These are phyloP conservation scores for Akanthomyces dipterigenus DNA, from an alignment of 2,329 filamentous ascomycete species.

Conservation along the genomic window DNA sequence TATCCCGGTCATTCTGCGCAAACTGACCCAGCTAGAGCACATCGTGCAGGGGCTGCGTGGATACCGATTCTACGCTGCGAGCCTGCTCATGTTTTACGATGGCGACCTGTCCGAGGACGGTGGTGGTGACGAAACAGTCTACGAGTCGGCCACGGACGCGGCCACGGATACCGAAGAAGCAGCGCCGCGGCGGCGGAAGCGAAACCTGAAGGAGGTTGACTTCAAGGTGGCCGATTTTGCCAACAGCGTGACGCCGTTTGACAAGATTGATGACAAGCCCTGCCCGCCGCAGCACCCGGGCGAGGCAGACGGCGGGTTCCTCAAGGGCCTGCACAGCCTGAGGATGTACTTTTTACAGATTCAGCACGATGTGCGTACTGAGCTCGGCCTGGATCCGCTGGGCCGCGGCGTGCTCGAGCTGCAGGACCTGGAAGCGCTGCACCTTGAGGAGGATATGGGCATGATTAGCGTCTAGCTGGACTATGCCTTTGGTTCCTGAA, in stretches of 20 bases:
- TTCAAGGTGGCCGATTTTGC: conserved; percentile 98
- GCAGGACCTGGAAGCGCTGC: conserved; percentile 19
- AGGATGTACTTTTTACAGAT: conserved; percentile 82
- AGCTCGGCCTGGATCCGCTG: conserved; percentile 41
- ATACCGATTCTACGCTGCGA: conserved; percentile 93
- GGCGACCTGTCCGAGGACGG: conserved; percentile 57
- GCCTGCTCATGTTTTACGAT: conserved; percentile 92
- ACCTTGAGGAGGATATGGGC: conserved; percentile 26
- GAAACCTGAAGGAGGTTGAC: conserved; percentile 61
- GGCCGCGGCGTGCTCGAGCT: conserved; percentile 19
- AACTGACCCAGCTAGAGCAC: conserved; percentile 73
- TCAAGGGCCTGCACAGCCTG: conserved; percentile 74
- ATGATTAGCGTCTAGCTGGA: conserved; percentile 25
- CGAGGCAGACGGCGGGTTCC: conserved; percentile 80
- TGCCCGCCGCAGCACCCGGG: conserved; percentile 79
- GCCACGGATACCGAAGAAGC: conserved; percentile 52
- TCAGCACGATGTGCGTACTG: conserved; percentile 62
- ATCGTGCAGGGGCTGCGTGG: conserved; percentile 75
- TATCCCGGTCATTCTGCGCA: conserved; percentile 80
- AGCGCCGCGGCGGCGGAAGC: conserved; percentile 36
- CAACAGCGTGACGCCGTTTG: conserved; percentile 89
- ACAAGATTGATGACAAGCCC: conserved; percentile 52
- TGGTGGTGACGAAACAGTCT: conserved; percentile 41
- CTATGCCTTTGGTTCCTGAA: not conserved
- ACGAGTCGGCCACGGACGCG: conserved; percentile 53